Conservation (phyloP, 2,329 filamentous ascomycete genomes). For the Botrytis squamosa region DNA sequence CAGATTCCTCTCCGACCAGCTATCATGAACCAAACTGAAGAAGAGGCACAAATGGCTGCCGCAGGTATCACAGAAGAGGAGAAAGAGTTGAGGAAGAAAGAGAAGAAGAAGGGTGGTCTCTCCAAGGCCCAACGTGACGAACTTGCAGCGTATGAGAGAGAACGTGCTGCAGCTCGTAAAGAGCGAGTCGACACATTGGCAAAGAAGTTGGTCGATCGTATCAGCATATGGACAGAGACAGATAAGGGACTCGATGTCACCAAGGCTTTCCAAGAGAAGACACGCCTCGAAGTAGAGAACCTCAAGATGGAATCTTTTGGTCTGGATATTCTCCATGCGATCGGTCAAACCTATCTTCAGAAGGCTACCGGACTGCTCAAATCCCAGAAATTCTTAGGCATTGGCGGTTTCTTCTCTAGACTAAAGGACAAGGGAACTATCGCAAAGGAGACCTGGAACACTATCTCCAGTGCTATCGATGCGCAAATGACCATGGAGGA, state of each 20-base stretch:
- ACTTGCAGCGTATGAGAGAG: slow-evolving; percentile 81
- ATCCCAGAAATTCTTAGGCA: slow-evolving; percentile 94
- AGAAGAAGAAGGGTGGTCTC: slow-evolving; percentile 85
- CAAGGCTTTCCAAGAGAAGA: slow-evolving; percentile 88
- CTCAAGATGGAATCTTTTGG: slow-evolving; percentile 99
- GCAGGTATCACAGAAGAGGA: slow-evolving; percentile 69
- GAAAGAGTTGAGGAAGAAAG: slow-evolving; percentile 73
- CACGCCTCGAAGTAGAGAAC: slow-evolving; percentile 90
- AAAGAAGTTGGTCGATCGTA: slow-evolving; percentile 82
- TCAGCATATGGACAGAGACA: slow-evolving; percentile 96
- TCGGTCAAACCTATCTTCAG: slow-evolving; percentile 84
- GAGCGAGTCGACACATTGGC: slow-evolving; percentile 84
- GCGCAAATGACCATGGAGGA: slow-evolving; percentile 99
- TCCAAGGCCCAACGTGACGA: slow-evolving; percentile 93
- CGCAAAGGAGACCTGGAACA: slow-evolving; percentile 98
- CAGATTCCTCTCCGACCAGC: slow-evolving; percentile 75
- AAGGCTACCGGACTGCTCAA: slow-evolving; percentile 88
- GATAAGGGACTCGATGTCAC: slow-evolving; percentile 87
- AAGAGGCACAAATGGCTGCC: slow-evolving; percentile 65
- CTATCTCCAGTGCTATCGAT: slow-evolving; percentile 92
- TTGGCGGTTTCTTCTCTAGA: slow-evolving; percentile 89
- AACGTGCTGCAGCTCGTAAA: slow-evolving; percentile 79
- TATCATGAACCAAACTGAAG: slow-evolving; percentile 84
- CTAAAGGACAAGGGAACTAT: slow-evolving; percentile 96
- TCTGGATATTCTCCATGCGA: slow-evolving; percentile 91